A percentile compares a stretch with the other conserved stretches of the same genome.
These are phyloP conservation scores for Trichoderma simmonsii DNA, from an alignment of 2,329 filamentous ascomycete species.

Conservation along the genomic window DNA sequence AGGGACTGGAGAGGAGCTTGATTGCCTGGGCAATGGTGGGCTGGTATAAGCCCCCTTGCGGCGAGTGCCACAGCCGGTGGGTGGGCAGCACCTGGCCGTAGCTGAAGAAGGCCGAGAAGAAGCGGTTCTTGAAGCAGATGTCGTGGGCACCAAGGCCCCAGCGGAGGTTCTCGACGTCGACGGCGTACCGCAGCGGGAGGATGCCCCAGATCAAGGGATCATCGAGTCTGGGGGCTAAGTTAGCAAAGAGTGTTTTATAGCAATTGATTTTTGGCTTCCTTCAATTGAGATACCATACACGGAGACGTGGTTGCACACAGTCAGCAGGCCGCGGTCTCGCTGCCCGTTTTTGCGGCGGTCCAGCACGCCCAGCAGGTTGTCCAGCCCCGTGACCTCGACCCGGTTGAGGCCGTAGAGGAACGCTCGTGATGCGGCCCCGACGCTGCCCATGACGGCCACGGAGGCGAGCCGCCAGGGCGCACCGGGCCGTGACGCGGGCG, in stretches of 20 bases:
- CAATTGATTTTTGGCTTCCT: background rate
- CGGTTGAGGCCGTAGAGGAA: conserved; percentile 75
- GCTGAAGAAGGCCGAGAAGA: conserved; percentile 75
- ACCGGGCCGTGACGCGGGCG: conserved; percentile 46
- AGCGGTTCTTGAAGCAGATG: conserved; percentile 84
- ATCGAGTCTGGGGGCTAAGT: conserved; percentile 63
- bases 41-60: conserved; percentile 82
- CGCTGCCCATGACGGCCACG: conserved; percentile 69
- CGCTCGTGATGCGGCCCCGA: conserved; percentile 65
- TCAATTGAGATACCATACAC: conserved; percentile 31
- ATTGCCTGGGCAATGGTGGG: conserved; percentile 84
- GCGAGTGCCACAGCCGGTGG: conserved; percentile 75
- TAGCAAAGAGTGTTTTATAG: conserved; percentile 11
- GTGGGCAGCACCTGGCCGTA: conserved; percentile 88
- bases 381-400: conserved; percentile 73
- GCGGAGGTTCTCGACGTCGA: conserved; percentile 71
- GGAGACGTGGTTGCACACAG: conserved; percentile 51
- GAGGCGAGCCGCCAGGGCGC: conserved; percentile 71
- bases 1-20: conserved; percentile 66
- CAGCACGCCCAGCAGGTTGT: conserved; percentile 70
- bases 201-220: conserved; percentile 94
- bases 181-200: conserved; percentile 70
- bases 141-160: conserved; percentile 93
- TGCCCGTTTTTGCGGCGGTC: conserved; percentile 65
- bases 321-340: conserved; percentile 75